Base-by-base conservation (phyloP, 805 yeast species). In the Lipomyces yamanashiensis region DNA sequence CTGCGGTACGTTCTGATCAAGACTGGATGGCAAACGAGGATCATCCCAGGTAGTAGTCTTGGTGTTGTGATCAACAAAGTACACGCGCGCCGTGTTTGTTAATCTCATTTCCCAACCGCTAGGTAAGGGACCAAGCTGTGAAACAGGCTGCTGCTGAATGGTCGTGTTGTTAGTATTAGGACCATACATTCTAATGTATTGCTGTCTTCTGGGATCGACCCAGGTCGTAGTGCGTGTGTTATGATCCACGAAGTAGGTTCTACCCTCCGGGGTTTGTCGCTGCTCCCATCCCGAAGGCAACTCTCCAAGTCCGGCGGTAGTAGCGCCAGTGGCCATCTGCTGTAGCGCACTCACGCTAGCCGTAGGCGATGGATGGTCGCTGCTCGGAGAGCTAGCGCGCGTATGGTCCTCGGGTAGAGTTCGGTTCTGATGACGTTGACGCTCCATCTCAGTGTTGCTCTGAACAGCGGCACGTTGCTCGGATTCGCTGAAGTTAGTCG, bases 31-130 rank as follows among this genome's bases (percentile, higher is more conserved):
- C 75, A 95, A 83, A 75, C 99, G 87, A 68, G 99, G 99, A 76
- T 95, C 99, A 78, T 95, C 99, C 99, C 99, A 95, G 0, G 99
- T 95, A 0, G 99, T 95, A 0, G 99, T 95, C 80, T 95, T 95
- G 39, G 99, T 95, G 79, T 95, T 95, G 81, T 95, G 99, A 77
- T 95, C 99, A 70, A 95, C 99, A 77, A 95, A 95, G 77, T 95
- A 95, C 23, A 95, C 99, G 76, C 99, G 86, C 9, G 99, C 98
- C 0, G 99, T 95, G 77, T 95, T 95, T 49, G 99, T 96, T 74
- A 95, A 84, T 78, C 99, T 89, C 99, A 95, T 95, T 81, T 95
- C 99, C 99, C 99, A 95, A 59, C 99, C 99, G 59, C 93, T 86
- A 54, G 99, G 99, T 74, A 95, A 82, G 59, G 99, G 99, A 17